Conservation (phyloP, 345 rosid species). For the Alliaria petiolata region DNA sequence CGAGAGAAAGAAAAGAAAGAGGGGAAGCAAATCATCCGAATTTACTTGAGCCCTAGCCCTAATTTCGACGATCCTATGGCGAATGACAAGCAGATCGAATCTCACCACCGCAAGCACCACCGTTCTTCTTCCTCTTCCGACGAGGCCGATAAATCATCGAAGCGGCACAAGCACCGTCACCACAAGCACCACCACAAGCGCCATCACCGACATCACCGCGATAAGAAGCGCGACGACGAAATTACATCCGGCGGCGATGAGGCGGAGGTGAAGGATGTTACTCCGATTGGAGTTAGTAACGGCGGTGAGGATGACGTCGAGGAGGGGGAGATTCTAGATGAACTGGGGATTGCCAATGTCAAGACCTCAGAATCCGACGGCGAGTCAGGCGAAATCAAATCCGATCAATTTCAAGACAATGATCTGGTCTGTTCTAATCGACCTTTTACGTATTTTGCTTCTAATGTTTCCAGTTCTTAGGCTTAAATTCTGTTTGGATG, state of each 20-base stretch:
- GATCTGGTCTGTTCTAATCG: slow-evolving; percentile 69
- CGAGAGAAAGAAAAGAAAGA: not conserved
- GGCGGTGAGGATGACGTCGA: slow-evolving; percentile 69
- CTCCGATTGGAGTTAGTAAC: slow-evolving; percentile 19
- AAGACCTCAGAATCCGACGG: slow-evolving; percentile 27
- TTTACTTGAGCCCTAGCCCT: slow-evolving; percentile 40
- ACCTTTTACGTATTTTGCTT: slow-evolving; percentile 13
- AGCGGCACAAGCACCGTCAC: slow-evolving; percentile 83
- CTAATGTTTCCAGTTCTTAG: not conserved
- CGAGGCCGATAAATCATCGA: slow-evolving; percentile 55
- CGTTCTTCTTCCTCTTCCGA: slow-evolving; percentile 44
- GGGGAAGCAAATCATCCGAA: slow-evolving; percentile 6
- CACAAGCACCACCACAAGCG: slow-evolving; percentile 46
- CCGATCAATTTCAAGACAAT: slow-evolving; percentile 28
- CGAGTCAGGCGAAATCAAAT: slow-evolving; percentile 36
- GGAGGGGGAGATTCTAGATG: slow-evolving; percentile 98
- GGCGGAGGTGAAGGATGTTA: slow-evolving; percentile 2
- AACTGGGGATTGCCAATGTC: slow-evolving; percentile 31
- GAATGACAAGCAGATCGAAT: slow-evolving; percentile 46
- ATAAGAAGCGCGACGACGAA: slow-evolving; percentile 58
- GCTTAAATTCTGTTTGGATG: slow-evolving; percentile 25
- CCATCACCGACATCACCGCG: slow-evolving; percentile 58
- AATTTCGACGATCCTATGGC: slow-evolving; percentile 41
- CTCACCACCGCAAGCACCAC: slow-evolving; percentile 67
- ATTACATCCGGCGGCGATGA: slow-evolving; percentile 31